phyloP scores from a whole-genome alignment of 2,329 filamentous ascomycete genomes.

The Lojkania enalia region DNA sequence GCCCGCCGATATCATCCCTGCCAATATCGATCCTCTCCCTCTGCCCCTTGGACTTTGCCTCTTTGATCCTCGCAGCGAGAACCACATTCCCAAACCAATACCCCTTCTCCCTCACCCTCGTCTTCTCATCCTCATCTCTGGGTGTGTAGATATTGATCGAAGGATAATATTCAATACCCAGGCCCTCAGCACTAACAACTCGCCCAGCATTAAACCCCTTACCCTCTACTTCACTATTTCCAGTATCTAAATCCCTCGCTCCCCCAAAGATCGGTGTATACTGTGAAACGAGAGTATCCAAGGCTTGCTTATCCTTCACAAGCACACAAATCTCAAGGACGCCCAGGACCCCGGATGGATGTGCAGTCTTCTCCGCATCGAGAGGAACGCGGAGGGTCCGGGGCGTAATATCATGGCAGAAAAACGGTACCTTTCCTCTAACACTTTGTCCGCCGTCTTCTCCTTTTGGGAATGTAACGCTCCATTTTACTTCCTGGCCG shows the following conservation, averaged over 20 bases:
- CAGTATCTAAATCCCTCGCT: constrained; percentile 5
- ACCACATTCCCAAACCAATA: constrained; percentile 31
- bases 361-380: constrained; percentile 44
- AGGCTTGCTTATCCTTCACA: constrained; percentile 21
- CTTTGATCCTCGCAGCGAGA: constrained; percentile 1
- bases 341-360: constrained; percentile 58
- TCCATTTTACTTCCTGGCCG: constrained; percentile 62
- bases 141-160: constrained; percentile 28
- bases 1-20: constrained; percentile 4
- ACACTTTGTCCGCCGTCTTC: constrained; percentile 36
- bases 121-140: constrained; percentile 20
- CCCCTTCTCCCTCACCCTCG: constrained; percentile 14
- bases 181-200: too few relatives aligned
- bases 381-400: constrained; percentile 60
- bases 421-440: constrained; percentile 64
- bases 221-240: background rate
- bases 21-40: constrained; percentile 5
- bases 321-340: constrained; percentile 33
- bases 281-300: too few relatives aligned
- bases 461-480: constrained; percentile 56
- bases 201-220: constrained; percentile 12
- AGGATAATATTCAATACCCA: too few relatives aligned
- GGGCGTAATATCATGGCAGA: constrained; percentile 61
- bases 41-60: constrained; percentile 3
- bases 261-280: too few relatives aligned